Evolutionary conservation across 495 filamentous ascomycete species (phyloP), one percentile per base, ranked within the genome.

Genomic region (Penicillium robsamsonii): DNA sequence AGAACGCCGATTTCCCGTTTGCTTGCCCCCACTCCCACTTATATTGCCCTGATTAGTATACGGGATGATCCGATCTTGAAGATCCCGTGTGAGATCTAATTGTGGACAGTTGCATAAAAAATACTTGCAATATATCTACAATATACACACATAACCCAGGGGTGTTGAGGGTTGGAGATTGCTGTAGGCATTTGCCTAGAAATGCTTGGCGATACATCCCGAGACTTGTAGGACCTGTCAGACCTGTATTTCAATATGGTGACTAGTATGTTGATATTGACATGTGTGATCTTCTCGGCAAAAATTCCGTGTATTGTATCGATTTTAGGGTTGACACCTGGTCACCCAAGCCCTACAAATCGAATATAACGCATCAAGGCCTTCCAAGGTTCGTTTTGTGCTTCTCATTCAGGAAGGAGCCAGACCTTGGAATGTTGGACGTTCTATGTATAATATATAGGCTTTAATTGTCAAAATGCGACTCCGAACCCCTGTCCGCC

Each of bases 41-140:
- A 25, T 45, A 5, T 7, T 10, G 47, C 47, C 31, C 27, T 7
- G 15, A 37, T 37, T 37, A 7, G n/a, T n/a, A 9, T 38, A 17
- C 0, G n/a, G 2, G 35, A 38, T 17, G 6, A 17, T 17, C 33
- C 33, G 13, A 37, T 37, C 33, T 54, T 31, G 13, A 18, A 25
- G 51, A 15, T 46, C 41, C 43, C 31, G 43, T 54, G 30, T 8
- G 38, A 33, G 46, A 57, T 46, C 13, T 42, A 46, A 53, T 33
- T 49, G 56, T 53, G 49, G 56, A 47, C 53, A 15, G 22, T 41
- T 41, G 12, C 15, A 35, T 49, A 35, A 13, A 13, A n/a, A 7
- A 27, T 13, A 50, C 33, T 25, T 6, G 13, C 15, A 24, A 48
- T 31, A 17, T 27, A 48, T 48, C 18, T 48, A 18, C 10, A 48